Base-by-base conservation (phyloP, 768 basidiomycete genomes). In the Leucogyrophana mollusca region DNA sequence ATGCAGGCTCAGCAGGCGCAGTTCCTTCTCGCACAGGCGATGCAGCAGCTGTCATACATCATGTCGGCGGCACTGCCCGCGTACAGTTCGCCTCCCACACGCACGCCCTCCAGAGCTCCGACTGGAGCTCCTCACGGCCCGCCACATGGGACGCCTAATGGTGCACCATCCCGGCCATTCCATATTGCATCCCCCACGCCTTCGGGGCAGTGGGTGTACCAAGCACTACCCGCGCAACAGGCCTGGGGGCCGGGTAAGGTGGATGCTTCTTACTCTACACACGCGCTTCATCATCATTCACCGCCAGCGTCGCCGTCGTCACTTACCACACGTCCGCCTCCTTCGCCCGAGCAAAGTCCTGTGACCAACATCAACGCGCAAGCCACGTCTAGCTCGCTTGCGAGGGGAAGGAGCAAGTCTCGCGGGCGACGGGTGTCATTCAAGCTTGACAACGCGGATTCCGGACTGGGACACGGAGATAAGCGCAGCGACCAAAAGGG, bases 361-460 rank as follows among this genome's bases (percentile, higher is more conserved):
- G 51, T 58, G 13, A 59, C 52, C 43, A 60, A 53, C 35, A 59
- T 50, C 22, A 68, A 67, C 45, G 68, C 72, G 0, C 52, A 73
- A 21, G 50, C 49, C 51, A n/a, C n/a, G n/a, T n/a, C n/a, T n/a
- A n/a, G n/a, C n/a, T n/a, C n/a, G n/a, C n/a, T n/a, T n/a, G n/a
- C n/a, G n/a, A 76, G 76, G 20, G 61, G 66, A 22, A 69, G 77
- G 41, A 81, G 82, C 60, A 72, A 64, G 40, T 79, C 82, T 16
- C 62, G 74, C 23, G 81, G 77, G 8, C 71, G 82, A 47, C 69
- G 69, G 18, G 82, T 84, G 2, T 81, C 82, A 9, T 85, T 85
- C 57, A 68, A 62, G 47, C 53, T 79, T n/a, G 63, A 64, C 23
- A 61, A 56, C 18, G 64, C 64, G 34, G 57, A 57, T 32, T 36